Conservation (phyloP, 805 yeast genomes). For the Grigorovia humatica region DNA sequence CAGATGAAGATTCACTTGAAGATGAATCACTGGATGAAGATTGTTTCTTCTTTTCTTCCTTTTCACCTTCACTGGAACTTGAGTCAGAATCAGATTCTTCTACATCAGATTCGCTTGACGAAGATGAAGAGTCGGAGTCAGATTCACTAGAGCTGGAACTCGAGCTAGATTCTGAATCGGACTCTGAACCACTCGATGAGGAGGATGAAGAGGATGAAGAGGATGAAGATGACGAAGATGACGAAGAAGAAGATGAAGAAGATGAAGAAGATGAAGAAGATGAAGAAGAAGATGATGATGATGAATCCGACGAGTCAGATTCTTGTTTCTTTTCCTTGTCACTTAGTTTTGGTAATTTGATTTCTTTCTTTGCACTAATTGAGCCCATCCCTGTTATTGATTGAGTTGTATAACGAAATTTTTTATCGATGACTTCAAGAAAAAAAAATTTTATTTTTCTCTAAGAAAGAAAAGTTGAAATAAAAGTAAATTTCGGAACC, state of each 20-base stretch:
- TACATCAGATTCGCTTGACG: slow-evolving; percentile 6
- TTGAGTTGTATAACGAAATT: neutral
- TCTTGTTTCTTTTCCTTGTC: slow-evolving; percentile 16
- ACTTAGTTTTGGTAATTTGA: slow-evolving; percentile 23
- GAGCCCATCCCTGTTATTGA: neutral
- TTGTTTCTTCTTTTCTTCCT: neutral
- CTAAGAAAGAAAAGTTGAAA: neutral
- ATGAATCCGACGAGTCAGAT: slow-evolving; percentile 7
- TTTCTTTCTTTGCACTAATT: slow-evolving; percentile 2
- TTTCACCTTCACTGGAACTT: slow-evolving; percentile 7
- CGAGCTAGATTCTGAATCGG: slow-evolving; percentile 2
- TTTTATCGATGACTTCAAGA: neutral
- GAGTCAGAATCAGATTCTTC: slow-evolving; percentile 10
- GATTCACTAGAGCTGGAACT: slow-evolving; percentile 6
- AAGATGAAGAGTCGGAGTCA: slow-evolving; percentile 38
- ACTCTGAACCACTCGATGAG: neutral
- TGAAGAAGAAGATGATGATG: neutral
- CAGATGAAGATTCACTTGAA: slow-evolving; percentile 10
- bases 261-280: slow-evolving; percentile 2
- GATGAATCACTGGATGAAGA: slow-evolving; percentile 7
- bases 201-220: neutral
- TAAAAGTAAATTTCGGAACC: neutral
- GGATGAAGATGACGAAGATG: slow-evolving; percentile 3
- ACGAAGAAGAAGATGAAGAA: neutral
- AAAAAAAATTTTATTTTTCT: neutral